These are phyloP conservation scores for Raffaelea deltoideospora DNA, from an alignment of 2,329 filamentous ascomycete genomes.

Conservation along the genomic window DNA sequence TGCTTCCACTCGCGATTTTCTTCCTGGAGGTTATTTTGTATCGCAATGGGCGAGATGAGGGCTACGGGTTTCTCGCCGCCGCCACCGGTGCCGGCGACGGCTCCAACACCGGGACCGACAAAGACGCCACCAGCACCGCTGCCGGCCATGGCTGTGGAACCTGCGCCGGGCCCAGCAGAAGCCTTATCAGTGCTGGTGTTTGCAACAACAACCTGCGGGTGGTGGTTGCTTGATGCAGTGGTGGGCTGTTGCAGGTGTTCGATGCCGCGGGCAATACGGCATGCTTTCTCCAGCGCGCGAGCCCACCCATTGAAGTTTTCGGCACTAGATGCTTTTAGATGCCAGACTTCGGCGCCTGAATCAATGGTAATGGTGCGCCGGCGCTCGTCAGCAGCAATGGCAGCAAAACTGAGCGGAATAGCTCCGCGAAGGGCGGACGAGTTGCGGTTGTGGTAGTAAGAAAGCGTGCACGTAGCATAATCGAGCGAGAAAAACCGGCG, in stretches of 20 bases:
- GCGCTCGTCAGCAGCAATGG: conserved; percentile 77
- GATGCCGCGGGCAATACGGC: conserved; percentile 44
- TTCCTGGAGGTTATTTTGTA: conserved; percentile 16
- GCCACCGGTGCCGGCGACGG: conserved; percentile 8
- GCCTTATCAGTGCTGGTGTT: no score
- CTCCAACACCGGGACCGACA: neutral
- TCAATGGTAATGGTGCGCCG: conserved; percentile 90
- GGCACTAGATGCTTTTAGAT: conserved; percentile 66
- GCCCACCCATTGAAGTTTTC: conserved; percentile 86
- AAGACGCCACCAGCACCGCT: neutral
- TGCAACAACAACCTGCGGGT: no score
- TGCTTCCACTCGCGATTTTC: conserved; percentile 79
- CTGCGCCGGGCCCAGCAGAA: neutral
- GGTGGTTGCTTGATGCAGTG: neutral
- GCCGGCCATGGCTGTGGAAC: neutral
- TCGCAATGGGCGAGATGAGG: no score
- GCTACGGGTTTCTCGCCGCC: no score
- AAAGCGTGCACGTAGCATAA: conserved; percentile 83
- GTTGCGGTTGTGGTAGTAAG: conserved; percentile 90
- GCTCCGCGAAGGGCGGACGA: conserved; percentile 85
- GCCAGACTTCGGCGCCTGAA: conserved; percentile 94
- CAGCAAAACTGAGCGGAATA: conserved; percentile 81
- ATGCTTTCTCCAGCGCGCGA: conserved; percentile 67
- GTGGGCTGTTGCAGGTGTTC: conserved; percentile 16
- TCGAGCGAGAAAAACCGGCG: conserved; percentile 92